These are phyloP conservation scores for Plasmodium sp. DNA, from an alignment of 169 alveolate species.

Conservation along the genomic window DNA sequence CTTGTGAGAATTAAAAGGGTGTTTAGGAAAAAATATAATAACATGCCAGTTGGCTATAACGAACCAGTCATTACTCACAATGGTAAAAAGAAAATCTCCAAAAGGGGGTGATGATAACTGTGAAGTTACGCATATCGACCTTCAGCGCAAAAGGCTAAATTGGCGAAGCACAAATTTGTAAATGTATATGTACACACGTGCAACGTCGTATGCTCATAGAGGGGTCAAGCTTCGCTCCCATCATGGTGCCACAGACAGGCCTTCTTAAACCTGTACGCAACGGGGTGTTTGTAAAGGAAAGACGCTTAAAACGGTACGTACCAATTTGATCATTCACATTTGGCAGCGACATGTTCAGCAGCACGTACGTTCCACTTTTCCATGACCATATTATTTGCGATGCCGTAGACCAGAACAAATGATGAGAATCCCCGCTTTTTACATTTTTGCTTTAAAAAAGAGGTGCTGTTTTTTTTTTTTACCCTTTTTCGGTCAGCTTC, in stretches of 20 bases:
- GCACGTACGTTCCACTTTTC: neutral
- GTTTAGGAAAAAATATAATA: neutral
- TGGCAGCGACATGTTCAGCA: neutral
- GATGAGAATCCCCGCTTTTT: neutral
- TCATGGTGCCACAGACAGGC: neutral
- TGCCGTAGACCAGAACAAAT: neutral
- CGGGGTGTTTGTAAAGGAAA: neutral
- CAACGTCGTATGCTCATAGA: neutral
- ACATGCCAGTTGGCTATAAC: neutral
- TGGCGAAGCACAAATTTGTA: neutral
- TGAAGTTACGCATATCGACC: neutral
- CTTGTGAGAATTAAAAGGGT: neutral
- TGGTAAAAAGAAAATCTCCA: neutral
- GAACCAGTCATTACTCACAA: neutral
- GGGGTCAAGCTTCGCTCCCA: neutral
- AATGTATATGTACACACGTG: neutral
- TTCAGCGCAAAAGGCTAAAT: neutral
- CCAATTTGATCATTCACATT: neutral
- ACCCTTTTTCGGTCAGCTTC: neutral
- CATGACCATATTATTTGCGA: neutral
- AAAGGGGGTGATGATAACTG: neutral
- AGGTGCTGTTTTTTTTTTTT: neutral
- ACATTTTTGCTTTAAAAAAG: neutral
- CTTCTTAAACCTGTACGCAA: neutral
- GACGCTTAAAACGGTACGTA: neutral